A percentile compares a stretch with the other conserved stretches of the same genome.
These are phyloP conservation scores for Hemerocallis citrina DNA, from an alignment of 106 monocot species.

Conservation along the genomic window DNA sequence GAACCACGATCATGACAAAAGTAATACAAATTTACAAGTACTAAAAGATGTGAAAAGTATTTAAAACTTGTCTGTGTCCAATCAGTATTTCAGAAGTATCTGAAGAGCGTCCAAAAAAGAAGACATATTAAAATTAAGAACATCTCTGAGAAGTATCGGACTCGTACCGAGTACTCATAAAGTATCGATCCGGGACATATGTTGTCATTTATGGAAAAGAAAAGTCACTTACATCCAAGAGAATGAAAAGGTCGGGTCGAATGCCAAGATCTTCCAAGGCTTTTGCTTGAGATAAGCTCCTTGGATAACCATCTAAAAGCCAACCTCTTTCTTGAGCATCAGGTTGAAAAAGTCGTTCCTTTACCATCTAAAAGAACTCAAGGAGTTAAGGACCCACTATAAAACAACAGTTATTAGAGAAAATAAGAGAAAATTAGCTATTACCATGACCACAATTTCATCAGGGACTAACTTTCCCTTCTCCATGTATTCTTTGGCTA, in stretches of 20 bases:
- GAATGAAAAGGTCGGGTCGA: slow-evolving; percentile 88
- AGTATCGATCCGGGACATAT: too few relatives aligned
- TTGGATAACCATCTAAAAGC: slow-evolving; percentile 89
- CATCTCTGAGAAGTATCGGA: too few relatives aligned
- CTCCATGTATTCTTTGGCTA: slow-evolving; percentile 82
- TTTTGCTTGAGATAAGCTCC: slow-evolving; percentile 80
- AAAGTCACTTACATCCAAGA: slow-evolving; percentile 66
- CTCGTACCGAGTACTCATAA: too few relatives aligned
- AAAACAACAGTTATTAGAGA: not conserved
- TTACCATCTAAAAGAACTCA: slow-evolving; percentile 64
- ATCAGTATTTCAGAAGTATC: too few relatives aligned
- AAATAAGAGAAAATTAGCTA: not conserved
- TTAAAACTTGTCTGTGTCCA: too few relatives aligned
- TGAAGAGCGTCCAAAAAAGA: too few relatives aligned
- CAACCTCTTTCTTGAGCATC: slow-evolving; percentile 83
- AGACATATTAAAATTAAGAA: too few relatives aligned
- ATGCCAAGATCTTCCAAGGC: slow-evolving; percentile 79
- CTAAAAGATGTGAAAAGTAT: too few relatives aligned
- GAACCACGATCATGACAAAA: too few relatives aligned
- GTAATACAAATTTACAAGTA: too few relatives aligned
- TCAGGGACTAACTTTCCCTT: slow-evolving; percentile 79
- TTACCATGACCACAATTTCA: slow-evolving; percentile 84
- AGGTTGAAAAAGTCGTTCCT: slow-evolving; percentile 53
- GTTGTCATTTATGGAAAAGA: too few relatives aligned
- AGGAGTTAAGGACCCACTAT: too few relatives aligned